These are phyloP conservation scores for Verticillium albo-atrum DNA, from an alignment of 2,329 filamentous ascomycete species.

Conservation along the genomic window DNA sequence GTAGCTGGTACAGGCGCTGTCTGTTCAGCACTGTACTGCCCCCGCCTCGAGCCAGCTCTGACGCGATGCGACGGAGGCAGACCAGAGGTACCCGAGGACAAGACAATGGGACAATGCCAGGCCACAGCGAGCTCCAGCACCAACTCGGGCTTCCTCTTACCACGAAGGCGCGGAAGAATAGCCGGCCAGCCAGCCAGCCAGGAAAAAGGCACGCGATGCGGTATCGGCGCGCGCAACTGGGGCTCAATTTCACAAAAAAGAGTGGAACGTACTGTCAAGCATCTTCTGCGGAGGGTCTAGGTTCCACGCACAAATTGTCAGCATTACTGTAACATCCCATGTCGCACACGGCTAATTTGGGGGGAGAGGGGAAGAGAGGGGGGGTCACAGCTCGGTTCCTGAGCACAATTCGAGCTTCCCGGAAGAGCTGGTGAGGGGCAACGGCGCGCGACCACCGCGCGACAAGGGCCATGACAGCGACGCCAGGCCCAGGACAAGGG, in stretches of 20 bases:
- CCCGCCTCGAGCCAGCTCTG: not conserved
- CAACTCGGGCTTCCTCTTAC: not conserved
- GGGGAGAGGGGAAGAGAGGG: not conserved
- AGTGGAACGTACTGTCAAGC: slow-evolving; percentile 55
- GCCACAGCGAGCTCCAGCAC: not conserved
- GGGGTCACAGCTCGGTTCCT: not conserved
- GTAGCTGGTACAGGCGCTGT: not conserved
- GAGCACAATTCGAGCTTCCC: not conserved
- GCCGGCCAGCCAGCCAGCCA: no score
- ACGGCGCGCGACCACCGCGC: no score
- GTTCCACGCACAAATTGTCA: not conserved
- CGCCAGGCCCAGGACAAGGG: not conserved
- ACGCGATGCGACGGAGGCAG: not conserved
- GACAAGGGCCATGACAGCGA: no score
- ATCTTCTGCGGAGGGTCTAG: slow-evolving; percentile 62
- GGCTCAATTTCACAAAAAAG: not conserved
- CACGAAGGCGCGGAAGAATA: no score
- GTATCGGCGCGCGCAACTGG: not conserved
- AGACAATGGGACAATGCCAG: not conserved
- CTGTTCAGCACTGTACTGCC: not conserved
- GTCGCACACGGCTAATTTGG: not conserved
- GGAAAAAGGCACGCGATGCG: not conserved
- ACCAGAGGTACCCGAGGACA: not conserved
- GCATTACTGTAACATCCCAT: not conserved
- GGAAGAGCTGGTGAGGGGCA: not conserved